These are phyloP conservation scores for Trametes cingulata DNA, from an alignment of 768 basidiomycete genomes.

Conservation along the genomic window DNA sequence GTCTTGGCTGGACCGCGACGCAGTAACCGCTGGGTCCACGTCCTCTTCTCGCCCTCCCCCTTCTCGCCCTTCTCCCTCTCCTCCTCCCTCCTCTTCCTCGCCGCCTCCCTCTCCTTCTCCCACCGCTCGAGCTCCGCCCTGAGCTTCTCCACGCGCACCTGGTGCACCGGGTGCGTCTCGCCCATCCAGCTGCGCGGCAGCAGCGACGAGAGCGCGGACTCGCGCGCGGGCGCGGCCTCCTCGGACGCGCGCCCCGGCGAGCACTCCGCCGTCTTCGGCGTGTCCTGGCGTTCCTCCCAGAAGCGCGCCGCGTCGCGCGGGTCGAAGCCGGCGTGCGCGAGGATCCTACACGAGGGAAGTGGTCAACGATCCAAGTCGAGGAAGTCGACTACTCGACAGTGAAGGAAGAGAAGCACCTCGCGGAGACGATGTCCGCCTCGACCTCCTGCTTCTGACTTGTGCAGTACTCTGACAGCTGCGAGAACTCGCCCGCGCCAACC, in stretches of 20 bases:
- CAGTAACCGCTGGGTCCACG: background rate
- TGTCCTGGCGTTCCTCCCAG: constrained; percentile 66
- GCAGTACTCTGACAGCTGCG: constrained; percentile 71
- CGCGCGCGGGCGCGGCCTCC: constrained; percentile 7
- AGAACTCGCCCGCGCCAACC: constrained; percentile 73
- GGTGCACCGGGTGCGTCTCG: constrained; percentile 66
- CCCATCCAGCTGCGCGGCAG: constrained; percentile 40
- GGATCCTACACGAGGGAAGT: constrained; percentile 52
- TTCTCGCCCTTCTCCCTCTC: constrained; percentile 1
- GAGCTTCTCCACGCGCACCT: constrained; percentile 60
- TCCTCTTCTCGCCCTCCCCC: background rate
- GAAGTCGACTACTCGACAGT: too few species aligned
- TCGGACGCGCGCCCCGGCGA: constrained; percentile 33
- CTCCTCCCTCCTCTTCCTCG: constrained; percentile 19
- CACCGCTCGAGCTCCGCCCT: constrained; percentile 70
- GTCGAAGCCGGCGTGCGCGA: constrained; percentile 91
- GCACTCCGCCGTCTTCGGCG: constrained; percentile 45
- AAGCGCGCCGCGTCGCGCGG: constrained; percentile 79
- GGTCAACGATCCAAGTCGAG: background rate
- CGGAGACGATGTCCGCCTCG: constrained; percentile 90
- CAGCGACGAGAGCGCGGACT: background rate
- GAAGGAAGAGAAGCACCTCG: constrained; percentile 49
- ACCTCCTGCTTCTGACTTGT: constrained; percentile 83
- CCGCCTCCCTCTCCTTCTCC: constrained; percentile 51
- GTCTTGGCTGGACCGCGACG: too few species aligned